These are phyloP conservation scores for Podospora pseudoanserina DNA, from an alignment of 495 filamentous ascomycete species.

Conservation along the genomic window DNA sequence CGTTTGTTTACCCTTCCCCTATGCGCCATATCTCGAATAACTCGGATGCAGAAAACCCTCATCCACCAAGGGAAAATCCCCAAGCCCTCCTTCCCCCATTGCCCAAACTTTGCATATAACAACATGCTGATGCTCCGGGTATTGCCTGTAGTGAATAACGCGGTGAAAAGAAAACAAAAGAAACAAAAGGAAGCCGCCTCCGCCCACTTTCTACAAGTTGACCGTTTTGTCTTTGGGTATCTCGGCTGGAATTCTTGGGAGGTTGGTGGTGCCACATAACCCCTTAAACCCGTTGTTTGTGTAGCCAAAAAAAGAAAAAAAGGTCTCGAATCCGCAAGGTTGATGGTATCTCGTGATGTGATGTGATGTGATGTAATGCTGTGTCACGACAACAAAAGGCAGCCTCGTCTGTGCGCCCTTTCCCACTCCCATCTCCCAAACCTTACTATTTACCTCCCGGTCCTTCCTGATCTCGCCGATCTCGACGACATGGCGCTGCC, in stretches of 20 bases:
- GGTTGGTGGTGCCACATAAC: not conserved
- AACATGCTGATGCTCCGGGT: not conserved
- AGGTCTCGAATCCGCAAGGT: not conserved
- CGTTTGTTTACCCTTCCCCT: not conserved
- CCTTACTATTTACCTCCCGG: slow-evolving; percentile 16
- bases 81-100: not conserved
- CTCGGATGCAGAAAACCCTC: not conserved
- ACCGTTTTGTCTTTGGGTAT: not conserved
- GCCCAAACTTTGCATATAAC: not conserved
- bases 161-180: not conserved
- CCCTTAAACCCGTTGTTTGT: not conserved
- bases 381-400: not conserved
- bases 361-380: not conserved
- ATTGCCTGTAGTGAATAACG: not conserved
- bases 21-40: not conserved
- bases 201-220: not conserved
- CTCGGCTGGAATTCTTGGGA: not conserved
- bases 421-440: not conserved
- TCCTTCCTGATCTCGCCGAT: slow-evolving; percentile 21
- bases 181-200: not conserved
- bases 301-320: not conserved
- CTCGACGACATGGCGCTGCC: slow-evolving; percentile 33
- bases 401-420: not conserved
- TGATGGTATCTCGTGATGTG: not conserved
- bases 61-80: not conserved